phyloP scores from a whole-genome alignment of 164 flowering plant genomes.

The Amborella trichopoda region DNA sequence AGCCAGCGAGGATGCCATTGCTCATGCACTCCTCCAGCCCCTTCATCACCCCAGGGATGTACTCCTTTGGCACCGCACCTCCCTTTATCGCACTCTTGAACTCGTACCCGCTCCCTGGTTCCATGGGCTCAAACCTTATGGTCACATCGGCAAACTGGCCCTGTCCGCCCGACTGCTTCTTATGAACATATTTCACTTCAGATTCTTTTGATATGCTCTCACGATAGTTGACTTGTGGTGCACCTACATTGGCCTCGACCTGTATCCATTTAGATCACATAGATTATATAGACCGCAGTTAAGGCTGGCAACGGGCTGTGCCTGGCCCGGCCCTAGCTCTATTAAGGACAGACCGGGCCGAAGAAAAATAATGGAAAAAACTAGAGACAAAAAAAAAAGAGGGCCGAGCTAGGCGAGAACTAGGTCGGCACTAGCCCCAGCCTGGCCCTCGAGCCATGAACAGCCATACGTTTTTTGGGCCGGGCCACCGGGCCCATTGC shows the following conservation, averaged over 20 bases:
- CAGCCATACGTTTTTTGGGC: no score
- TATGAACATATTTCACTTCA: slow-evolving; percentile 83
- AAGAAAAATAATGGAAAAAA: no score
- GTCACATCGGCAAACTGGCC: slow-evolving; percentile 97
- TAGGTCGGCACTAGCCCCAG: no score
- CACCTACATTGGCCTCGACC: slow-evolving; percentile 99
- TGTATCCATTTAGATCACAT: no score
- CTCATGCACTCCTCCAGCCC: slow-evolving; percentile 89
- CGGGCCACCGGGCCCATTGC: no score
- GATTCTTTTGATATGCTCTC: slow-evolving; percentile 79
- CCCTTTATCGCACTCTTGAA: slow-evolving; percentile 96
- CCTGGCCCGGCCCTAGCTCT: no score
- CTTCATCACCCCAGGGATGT: slow-evolving; percentile 91
- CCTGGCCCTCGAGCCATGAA: no score
- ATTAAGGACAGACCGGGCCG: no score
- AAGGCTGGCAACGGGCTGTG: no score
- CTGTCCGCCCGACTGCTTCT: slow-evolving; percentile 95
- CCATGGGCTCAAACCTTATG: slow-evolving; percentile 53
- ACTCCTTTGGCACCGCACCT: slow-evolving; percentile 91
- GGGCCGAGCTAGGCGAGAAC: no score
- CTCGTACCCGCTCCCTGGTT: slow-evolving; percentile 83
- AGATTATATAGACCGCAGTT: no score
- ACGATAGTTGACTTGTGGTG: slow-evolving; percentile 96
- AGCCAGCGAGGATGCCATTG: slow-evolving; percentile 90
- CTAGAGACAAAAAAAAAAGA: no score